Base-by-base conservation (phyloP, 345 rosid species). In the Syzygium jambos region DNA sequence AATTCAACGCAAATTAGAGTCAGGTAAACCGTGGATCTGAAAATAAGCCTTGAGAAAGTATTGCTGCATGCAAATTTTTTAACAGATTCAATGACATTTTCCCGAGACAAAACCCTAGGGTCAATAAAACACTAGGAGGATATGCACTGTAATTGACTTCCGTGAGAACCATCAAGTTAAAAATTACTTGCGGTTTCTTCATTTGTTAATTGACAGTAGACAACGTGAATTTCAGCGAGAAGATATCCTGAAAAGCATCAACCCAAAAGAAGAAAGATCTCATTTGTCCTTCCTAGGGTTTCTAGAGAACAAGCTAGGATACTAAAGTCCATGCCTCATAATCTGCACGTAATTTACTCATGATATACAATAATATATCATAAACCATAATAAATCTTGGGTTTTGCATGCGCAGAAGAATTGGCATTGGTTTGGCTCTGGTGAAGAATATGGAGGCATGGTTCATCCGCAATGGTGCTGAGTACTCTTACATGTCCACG, bases 361-460 rank as follows among this genome's bases (percentile, higher is more conserved):
- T 16, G 5, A 4, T 65, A 1, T 16, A 8, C 5, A 65, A 65
- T 30, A 15, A 30, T 16, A 38, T 65, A 13, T 30, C 78, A 16
- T 65, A 65, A 65, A 65, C 43, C 12, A 13, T 68, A 68, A 30
- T 22, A 17, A 77, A 41, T 77, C 34, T 41, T 65, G 59, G 52
- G 53, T 51, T 29, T 43, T 86, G 57, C 52, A 21, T n/a, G 56
- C 78, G 8, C 84, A 97, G 99, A 95, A 90, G 99, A 91, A 94
- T 97, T 98, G 99, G 99, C 84, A 92, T 97, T 49, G 99, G 95
- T 59, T 73, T 92, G 85, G 95, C 91, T 85, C 87, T 97, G 84
- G 98, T 96, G 9, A 87, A 53, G 29, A 87, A 91, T 87, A 90
- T 93, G 56, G 99, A 97, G 85, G 93, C 92, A 43, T 97, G 99